Conservation (phyloP, 192 early-diverging fungal genomes). For the Coemansia aciculifera region DNA sequence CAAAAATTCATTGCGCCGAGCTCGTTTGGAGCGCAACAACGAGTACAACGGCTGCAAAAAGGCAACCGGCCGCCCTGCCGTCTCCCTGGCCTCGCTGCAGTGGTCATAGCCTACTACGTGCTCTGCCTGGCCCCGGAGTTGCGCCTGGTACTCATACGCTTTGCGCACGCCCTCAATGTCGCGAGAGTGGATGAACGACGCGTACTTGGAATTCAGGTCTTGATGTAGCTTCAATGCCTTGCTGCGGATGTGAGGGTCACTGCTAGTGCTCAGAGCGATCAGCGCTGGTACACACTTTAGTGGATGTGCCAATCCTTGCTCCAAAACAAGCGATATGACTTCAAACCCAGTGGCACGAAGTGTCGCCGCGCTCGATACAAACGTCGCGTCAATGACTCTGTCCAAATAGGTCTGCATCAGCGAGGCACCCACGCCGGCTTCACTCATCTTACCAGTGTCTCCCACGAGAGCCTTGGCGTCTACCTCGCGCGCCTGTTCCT, state of each 20-base stretch:
- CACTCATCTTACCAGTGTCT: conserved; percentile 77
- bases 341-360: conserved; percentile 77
- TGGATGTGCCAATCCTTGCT: conserved; percentile 91
- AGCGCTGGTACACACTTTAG: conserved; percentile 87
- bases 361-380: conserved; percentile 53
- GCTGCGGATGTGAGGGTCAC: conserved; percentile 62
- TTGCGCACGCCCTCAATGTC: conserved; percentile 74
- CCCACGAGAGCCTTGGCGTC: conserved; percentile 80
- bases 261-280: conserved; percentile 79
- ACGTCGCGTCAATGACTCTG: conserved; percentile 71
- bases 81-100: conserved; percentile 23
- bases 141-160: conserved; percentile 73
- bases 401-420: conserved; percentile 88
- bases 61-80: conserved; percentile 53
- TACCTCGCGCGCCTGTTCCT: conserved; percentile 49
- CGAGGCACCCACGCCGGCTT: conserved; percentile 82
- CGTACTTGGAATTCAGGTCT: conserved; percentile 79
- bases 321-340: conserved; percentile 77
- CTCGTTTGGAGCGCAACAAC: conserved; percentile 64
- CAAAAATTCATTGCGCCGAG: conserved; percentile 74
- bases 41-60: conserved; percentile 68
- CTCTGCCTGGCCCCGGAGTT: conserved; percentile 27
- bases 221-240: conserved; percentile 74
- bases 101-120: conserved; percentile 52
- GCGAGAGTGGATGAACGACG: conserved; percentile 83